phyloP scores from a whole-genome alignment of 257 asterid species.

The Fraxinus quadrangulata region DNA sequence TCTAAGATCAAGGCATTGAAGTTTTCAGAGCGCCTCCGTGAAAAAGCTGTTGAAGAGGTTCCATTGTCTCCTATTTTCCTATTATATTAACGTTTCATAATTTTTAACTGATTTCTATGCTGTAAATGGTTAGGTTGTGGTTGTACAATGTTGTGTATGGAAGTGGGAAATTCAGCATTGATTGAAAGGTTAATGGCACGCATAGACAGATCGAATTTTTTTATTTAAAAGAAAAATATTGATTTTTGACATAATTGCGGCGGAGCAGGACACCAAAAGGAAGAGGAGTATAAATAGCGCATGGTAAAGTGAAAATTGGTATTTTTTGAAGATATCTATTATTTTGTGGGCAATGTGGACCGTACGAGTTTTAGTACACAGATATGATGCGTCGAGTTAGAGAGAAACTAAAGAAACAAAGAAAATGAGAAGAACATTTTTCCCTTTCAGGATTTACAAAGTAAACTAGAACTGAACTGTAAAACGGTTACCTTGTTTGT shows the following conservation, averaged over 20 bases:
- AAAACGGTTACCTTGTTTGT: neutral
- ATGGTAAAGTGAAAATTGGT: neutral
- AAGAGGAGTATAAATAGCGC: neutral
- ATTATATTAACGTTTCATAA: neutral
- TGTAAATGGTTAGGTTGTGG: neutral
- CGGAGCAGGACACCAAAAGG: neutral
- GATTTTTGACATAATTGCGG: neutral
- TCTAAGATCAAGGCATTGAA: constrained; percentile 84
- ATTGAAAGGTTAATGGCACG: neutral
- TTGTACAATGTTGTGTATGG: neutral
- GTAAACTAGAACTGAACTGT: neutral
- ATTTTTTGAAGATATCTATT: neutral
- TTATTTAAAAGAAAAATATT: neutral
- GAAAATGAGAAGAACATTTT: neutral
- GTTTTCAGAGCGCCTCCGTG: constrained; percentile 76
- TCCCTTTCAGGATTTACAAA: neutral
- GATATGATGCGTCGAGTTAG: neutral
- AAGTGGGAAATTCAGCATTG: neutral
- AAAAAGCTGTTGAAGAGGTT: constrained; percentile 98
- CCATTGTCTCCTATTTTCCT: constrained; percentile 14
- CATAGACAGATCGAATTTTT: neutral
- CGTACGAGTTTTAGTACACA: neutral
- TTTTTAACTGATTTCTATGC: neutral
- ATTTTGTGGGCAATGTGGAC: neutral
- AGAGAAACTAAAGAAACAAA: neutral